phyloP scores from a whole-genome alignment of 2,329 filamentous ascomycete genomes.

The Pseudocercospora vitis region DNA sequence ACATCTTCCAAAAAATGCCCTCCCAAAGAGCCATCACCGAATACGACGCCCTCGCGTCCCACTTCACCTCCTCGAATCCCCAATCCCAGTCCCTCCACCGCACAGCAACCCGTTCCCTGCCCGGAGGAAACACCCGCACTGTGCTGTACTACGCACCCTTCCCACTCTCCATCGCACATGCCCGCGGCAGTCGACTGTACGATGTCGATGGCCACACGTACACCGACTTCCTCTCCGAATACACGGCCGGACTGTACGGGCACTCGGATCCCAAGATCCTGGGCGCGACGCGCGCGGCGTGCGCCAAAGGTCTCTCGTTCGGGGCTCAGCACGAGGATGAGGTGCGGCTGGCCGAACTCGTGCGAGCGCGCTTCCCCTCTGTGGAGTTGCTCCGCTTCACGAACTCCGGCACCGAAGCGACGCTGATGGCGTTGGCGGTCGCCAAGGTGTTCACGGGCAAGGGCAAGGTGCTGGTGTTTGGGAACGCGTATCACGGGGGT shows the following conservation, averaged over 20 bases:
- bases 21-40: constrained; percentile 6
- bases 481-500: constrained; percentile 56
- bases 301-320: constrained; percentile 54
- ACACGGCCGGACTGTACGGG: constrained; percentile 65
- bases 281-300: constrained; percentile 50
- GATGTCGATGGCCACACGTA: constrained; percentile 45
- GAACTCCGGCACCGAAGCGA: constrained; percentile 67
- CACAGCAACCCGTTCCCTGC: constrained; percentile 35
- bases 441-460: constrained; percentile 52
- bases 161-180: constrained; percentile 38
- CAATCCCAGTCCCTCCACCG: constrained; percentile 30
- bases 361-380: constrained; percentile 54
- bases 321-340: constrained; percentile 57
- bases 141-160: constrained; percentile 42
- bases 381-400: constrained; percentile 61
- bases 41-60: constrained; percentile 2
- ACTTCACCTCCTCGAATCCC: constrained; percentile 16
- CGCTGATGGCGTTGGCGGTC: constrained; percentile 58
- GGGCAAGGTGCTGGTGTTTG: constrained; percentile 53
- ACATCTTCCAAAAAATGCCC: neutral
- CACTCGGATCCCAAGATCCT: constrained; percentile 61
- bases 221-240: constrained; percentile 62
- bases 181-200: constrained; percentile 31
- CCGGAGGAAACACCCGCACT: constrained; percentile 42
- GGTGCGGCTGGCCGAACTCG: constrained; percentile 50